Base-by-base conservation (phyloP, 2,329 filamentous ascomycete species). In the Cordyceps tenuipes region DNA sequence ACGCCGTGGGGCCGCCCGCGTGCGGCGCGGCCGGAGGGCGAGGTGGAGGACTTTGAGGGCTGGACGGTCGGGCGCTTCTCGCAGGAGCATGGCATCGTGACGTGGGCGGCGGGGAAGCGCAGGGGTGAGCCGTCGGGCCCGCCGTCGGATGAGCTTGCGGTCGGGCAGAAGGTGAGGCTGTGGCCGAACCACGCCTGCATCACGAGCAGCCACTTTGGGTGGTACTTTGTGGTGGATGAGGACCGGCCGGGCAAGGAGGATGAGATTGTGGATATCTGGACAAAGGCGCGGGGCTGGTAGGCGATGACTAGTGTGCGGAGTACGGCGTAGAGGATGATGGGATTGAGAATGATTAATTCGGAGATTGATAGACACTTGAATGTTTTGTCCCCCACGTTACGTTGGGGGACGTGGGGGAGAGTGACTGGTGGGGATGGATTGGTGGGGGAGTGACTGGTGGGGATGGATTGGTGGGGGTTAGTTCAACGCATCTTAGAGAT, bases 151-250 rank as follows among this genome's bases (percentile, higher is more conserved):
- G 73, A 77, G 44, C 78, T 77, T 0, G 70, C 76, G 12, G 75
- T 90, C 36, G 89, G 89, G 0, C 82, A 90, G 68, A 83, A 84
- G 67, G 72, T 92, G 29, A 77, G 84, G 61, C 75, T 93, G 8
- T 92, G 87, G 84, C 89, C 89, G 0, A 93, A 93, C 66, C 90
- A 94, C 73, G 84, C 89, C 41, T 94, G 90, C 69, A 87, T 93
- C 65, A 82, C 89, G 1, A 86, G 87, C 0, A 85, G 85, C 0
- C 82, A 83, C 31, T 89, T 86, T 73, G 84, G 81, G 1, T 90
- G 84, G 79, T 94, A 91, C 73, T 74, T 91, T 21, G 75, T 93
- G 39, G 83, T 92, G 2, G 89, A 93, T 71, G 84, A 82, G 31
- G 76, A 80, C 55, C 73, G 71, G 17, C 73, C 76, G 57, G 79